Base-by-base conservation (phyloP, 202 grass and related monocot species). In the Panicum virgatum region DNA sequence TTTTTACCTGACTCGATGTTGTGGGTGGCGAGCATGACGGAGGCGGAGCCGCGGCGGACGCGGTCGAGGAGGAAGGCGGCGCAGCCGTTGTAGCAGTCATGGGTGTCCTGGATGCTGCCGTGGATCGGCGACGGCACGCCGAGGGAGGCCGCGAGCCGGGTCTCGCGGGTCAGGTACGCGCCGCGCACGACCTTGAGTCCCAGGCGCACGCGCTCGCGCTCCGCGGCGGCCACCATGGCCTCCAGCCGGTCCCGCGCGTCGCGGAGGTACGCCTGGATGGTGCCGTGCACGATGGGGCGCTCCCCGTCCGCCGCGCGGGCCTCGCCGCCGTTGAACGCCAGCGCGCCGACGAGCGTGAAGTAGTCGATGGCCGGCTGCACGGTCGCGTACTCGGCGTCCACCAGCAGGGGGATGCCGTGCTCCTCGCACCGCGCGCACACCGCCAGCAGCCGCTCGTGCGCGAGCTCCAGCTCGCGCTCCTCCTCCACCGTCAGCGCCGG, bases 301-400 rank as follows among this genome's bases (percentile, higher is more conserved):
- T 74, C 92, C 3, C 37, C 74, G 62, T 51, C 12, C 13, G 34
- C 4, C n/a, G 45, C 11, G 5, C 4, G 1, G 2, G 65, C 84
- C 0, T 14, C 79, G 51, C 52, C n/a, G n/a, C n/a, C 74, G 62
- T 98, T 98, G 80, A 84, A 93, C 5, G 77, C 65, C 0, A 98
- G 71, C 22, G 84, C 88, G 38, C 75, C 92, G 11, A 37, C 84
- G 72, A 91, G 85, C 2, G 96, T 95, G 96, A 95, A 93, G 86
- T 98, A 98, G 73, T 98, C 92, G 66, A 98, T 90, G 75, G 92
- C 85, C 13, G 96, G 96, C 86, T 98, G 96, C 71, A 98, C 90
- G 9, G 90, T 75, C 1, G 87, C 83, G 86, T 98, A 98, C 88
- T 98, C 96, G 18, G 92, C 96, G 77, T 98, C 96, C 52, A 98